These are phyloP conservation scores for Suillus subluteus DNA, from an alignment of 768 basidiomycete species.

Conservation along the genomic window DNA sequence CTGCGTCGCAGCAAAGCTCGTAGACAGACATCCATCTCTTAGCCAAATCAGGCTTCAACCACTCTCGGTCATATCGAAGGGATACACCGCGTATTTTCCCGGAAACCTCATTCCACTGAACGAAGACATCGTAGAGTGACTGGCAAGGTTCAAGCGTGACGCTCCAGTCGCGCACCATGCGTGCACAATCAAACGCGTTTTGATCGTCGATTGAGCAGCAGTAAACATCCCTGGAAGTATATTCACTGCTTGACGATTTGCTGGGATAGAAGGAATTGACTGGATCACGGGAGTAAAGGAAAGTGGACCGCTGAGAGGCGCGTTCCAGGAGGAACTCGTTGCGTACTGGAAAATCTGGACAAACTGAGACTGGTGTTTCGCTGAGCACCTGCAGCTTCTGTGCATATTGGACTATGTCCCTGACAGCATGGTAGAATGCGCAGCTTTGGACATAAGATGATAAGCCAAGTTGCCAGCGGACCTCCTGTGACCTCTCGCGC, in stretches of 20 bases:
- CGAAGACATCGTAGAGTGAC: not conserved
- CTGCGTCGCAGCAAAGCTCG: conserved; percentile 21
- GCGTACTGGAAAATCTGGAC: conserved; percentile 20
- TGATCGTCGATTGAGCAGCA: conserved; percentile 6
- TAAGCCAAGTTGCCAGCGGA: conserved; percentile 30
- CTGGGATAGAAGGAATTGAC: conserved; percentile 3
- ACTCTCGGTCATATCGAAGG: conserved; percentile 20
- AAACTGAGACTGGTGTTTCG: not conserved
- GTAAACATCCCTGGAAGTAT: conserved; percentile 17
- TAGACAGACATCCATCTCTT: conserved; percentile 31
- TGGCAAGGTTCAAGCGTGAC: not conserved
- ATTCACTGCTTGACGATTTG: not conserved
- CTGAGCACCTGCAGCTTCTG: conserved; percentile 15
- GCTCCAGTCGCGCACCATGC: conserved; percentile 10
- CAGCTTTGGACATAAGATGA: conserved; percentile 34
- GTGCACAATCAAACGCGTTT: conserved; percentile 16
- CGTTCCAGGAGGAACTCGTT: conserved; percentile 22
- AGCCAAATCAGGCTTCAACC: conserved; percentile 27
- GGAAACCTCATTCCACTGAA: conserved; percentile 7
- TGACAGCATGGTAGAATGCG: conserved; percentile 24
- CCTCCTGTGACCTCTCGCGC: conserved; percentile 38
- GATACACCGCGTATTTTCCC: not conserved
- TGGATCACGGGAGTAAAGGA: conserved; percentile 16
- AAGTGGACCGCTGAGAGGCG: conserved; percentile 16
- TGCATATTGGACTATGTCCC: conserved; percentile 10